Base-by-base conservation (phyloP, 2,329 filamentous ascomycete genomes). In the Cercospora janseana region DNA sequence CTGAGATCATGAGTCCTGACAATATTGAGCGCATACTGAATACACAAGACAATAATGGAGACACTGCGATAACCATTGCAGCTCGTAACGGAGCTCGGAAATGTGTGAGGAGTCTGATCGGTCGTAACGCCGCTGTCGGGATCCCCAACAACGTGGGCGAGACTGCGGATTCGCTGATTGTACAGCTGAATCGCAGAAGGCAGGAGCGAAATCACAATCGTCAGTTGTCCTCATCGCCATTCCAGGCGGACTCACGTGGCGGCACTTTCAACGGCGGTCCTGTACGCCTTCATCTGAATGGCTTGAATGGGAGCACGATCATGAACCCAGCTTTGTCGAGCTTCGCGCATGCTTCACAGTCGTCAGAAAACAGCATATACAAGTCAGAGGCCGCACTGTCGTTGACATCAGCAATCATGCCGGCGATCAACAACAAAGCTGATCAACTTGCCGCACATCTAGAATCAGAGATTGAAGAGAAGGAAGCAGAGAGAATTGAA, bases 51-150 rank as follows among this genome's bases (percentile, higher is more conserved):
- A 76, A 84, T 21, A 85, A 90, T 31, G 92, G 92, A 31, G 94
- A 98, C 67, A 97, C 93, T 0, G 91, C 93, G 0, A 89, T 92
- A 7, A 84, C 90, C 63, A 85, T 88, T 50, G 88, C 90, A 49
- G 89, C 92, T 13, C 84, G 90, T 35, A 95, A 97, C 54, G 81
- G 81, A 61, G 94, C 91, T 59, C 85, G 95, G 49, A 86, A 93
- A 54, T 76, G 82, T 45, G 80, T 82, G n/a, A 75, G 79, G 41
- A 73, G 72, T 77, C 84, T 74, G 70, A 89, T 74, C 69, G 91
- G 67, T 26, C 85, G 92, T 43, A 89, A 91, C 53, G 91, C 91
- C 3, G 82, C 85, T 2, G 87, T 89, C 0, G 85, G 95, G 62
- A 85, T 97, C 46, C 78, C 82, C 15, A 98, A 97, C 66, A 76